Percentiles rank a stretch among this genome's conserved stretches.
phyloP scores from a whole-genome alignment of 768 basidiomycete species.

The Lentinula detonsa region DNA sequence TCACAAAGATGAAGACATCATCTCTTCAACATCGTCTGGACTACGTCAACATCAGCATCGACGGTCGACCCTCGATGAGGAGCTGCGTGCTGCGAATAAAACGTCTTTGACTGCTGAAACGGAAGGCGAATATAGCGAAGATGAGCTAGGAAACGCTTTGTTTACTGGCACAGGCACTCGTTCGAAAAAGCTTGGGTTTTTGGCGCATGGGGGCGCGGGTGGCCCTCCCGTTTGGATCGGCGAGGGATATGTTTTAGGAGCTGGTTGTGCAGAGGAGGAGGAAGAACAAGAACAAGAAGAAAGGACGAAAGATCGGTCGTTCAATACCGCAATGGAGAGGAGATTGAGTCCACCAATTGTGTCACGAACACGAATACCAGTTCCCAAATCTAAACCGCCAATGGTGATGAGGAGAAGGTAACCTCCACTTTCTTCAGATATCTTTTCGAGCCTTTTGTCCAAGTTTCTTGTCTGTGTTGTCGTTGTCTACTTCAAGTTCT shows the following conservation, averaged over 20 bases:
- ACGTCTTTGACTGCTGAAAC: neutral
- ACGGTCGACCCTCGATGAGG: conserved; percentile 64
- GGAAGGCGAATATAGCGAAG: conserved; percentile 20
- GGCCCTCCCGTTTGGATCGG: conserved; percentile 70
- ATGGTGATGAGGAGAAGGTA: neutral
- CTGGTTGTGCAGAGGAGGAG: conserved; percentile 24
- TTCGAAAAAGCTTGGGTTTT: conserved; percentile 51
- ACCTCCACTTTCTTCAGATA: neutral
- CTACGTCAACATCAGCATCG: conserved; percentile 9
- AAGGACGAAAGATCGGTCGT: neutral
- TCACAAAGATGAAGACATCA: conserved; percentile 10
- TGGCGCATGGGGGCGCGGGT: conserved; percentile 71
- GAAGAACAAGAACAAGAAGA: conserved; percentile 14
- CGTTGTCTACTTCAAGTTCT: neutral
- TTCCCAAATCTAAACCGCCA: neutral
- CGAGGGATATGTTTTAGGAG: conserved; percentile 60
- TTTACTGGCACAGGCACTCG: conserved; percentile 50
- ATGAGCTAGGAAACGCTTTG: conserved; percentile 44
- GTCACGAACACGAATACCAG: neutral
- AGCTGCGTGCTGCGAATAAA: conserved; percentile 42
- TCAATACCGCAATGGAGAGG: neutral
- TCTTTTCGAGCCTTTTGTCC: neutral
- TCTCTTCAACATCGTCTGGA: neutral
- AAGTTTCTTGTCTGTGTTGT: neutral
- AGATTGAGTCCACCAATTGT: neutral